Base-by-base conservation (phyloP, 306 rosid genomes). In the Vigna unguiculata region DNA sequence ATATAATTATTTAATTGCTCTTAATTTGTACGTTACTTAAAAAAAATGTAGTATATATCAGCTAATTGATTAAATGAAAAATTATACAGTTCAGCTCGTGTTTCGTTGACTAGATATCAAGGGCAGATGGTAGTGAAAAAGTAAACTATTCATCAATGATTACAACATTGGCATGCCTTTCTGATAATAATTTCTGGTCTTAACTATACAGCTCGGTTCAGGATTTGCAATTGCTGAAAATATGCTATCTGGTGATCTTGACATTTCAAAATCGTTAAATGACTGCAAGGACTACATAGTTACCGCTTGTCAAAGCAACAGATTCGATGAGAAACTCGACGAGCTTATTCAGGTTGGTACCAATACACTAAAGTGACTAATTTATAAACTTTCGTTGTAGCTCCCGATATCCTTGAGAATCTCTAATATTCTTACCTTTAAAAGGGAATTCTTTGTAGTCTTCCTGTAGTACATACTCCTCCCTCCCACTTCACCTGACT, bases 171-270 rank as follows among this genome's bases (percentile, higher is more conserved):
- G 17, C 59, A 74, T 72, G 67, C 54, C 63, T 62, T 83, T 69
- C 82, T 85, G 77, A 89, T 83, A 30, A 48, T 45, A 68, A 70
- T 54, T n/a, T 83, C 63, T 74, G 71, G 78, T 79, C 66, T 82
- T 78, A 28, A 79, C 71, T 82, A 30, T 84, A 21, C 96, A 96
- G 99, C 90, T 96, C 83, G 94, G 99, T 78, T 78, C 81, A 78
- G 99, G 99, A 70, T 85, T 92, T 64, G 74, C 82, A 52, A 81
- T 89, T 53, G 99, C 96, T 7, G 99, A 96, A 86, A 77, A 85
- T 51, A 64, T 55, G 73, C 84, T 93, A 16, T 82, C 87, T 3
- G 73, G 63, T 13, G 83, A 90, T 48, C 47, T 72, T 36, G 88
- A 88, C 73, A 85, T 93, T 83, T 88, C 87, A 24, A 92, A 88